These are phyloP conservation scores for Saccharomyces mikatae DNA, from an alignment of 805 yeast genomes.

Conservation along the genomic window DNA sequence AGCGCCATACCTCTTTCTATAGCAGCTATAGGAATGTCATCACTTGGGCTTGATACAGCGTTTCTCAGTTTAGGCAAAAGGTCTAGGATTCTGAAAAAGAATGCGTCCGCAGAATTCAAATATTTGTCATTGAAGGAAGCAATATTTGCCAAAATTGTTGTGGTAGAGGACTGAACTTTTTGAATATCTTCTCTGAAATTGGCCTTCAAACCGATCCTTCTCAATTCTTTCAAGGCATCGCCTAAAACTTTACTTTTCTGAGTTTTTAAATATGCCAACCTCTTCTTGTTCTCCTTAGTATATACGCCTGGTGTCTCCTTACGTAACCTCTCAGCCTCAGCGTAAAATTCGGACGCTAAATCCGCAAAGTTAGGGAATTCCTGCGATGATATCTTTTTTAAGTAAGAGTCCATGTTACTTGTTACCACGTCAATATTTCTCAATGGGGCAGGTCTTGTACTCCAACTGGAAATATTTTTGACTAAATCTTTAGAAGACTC, in stretches of 20 bases:
- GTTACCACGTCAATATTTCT: slow-evolving; percentile 43
- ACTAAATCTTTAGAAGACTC: slow-evolving; percentile 23
- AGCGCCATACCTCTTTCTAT: slow-evolving; percentile 70
- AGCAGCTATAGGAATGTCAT: slow-evolving; percentile 65
- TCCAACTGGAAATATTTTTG: slow-evolving; percentile 40
- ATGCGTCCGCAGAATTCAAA: slow-evolving; percentile 41
- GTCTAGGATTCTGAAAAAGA: slow-evolving; percentile 67
- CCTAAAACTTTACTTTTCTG: slow-evolving; percentile 75
- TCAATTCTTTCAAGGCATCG: slow-evolving; percentile 65
- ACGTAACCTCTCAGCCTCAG: slow-evolving; percentile 53
- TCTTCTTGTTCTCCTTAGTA: slow-evolving; percentile 68
- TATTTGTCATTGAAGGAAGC: slow-evolving; percentile 35
- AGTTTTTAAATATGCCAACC: slow-evolving; percentile 61
- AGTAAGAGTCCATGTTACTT: slow-evolving; percentile 48
- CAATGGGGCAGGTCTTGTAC: slow-evolving; percentile 48
- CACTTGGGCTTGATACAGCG: slow-evolving; percentile 49
- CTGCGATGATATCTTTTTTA: slow-evolving; percentile 28
- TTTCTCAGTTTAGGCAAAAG: slow-evolving; percentile 71
- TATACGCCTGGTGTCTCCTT: slow-evolving; percentile 68
- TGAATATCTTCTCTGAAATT: slow-evolving; percentile 60
- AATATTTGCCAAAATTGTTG: slow-evolving; percentile 50
- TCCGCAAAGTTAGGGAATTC: slow-evolving; percentile 43
- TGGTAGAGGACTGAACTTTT: slow-evolving; percentile 52
- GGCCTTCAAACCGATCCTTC: slow-evolving; percentile 66
- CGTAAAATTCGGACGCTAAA: slow-evolving; percentile 46